Evolutionary conservation across 176 grass and related monocot genomes (phyloP).

Genomic region (Calamus simplicifolius): DNA sequence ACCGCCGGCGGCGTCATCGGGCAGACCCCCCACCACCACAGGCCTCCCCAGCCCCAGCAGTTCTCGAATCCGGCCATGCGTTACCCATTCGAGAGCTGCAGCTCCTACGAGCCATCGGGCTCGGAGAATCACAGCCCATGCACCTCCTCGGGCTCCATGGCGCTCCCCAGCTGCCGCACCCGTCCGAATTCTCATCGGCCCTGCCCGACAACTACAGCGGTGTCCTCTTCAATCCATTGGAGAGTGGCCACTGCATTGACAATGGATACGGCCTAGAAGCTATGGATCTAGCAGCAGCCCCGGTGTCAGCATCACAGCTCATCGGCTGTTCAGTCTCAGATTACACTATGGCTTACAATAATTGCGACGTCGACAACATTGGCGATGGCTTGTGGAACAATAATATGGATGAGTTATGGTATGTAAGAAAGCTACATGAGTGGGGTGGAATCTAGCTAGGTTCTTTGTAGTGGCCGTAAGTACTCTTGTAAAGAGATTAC

Average conservation of each 20-base stretch:
- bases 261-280: slow-evolving; percentile 30
- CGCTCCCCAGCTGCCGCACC: slow-evolving; percentile 44
- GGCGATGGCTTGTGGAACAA: slow-evolving; percentile 20
- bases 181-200: slow-evolving; percentile 36
- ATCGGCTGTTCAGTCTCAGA: background rate
- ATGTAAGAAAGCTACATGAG: slow-evolving; percentile 51
- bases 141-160: slow-evolving; percentile 40
- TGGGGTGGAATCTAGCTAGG: slow-evolving; percentile 70
- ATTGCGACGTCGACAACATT: slow-evolving; percentile 12
- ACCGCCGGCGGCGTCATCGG: background rate
- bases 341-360: too few relatives aligned
- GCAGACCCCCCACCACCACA: background rate
- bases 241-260: slow-evolving; percentile 9
- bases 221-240: slow-evolving; percentile 13
- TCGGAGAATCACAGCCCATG: slow-evolving; percentile 19
- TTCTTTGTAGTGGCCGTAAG: slow-evolving; percentile 41
- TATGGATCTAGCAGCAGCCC: slow-evolving; percentile 39
- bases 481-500: too few relatives aligned
- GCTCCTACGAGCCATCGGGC: background rate
- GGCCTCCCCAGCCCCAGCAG: background rate
- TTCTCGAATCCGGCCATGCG: slow-evolving; percentile 6
- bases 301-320: slow-evolving; percentile 11
- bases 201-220: slow-evolving; percentile 22
- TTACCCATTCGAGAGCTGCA: background rate
- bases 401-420: slow-evolving; percentile 48